phyloP scores from a whole-genome alignment of 2,329 filamentous ascomycete species.

The Trichoderma aggressivum region DNA sequence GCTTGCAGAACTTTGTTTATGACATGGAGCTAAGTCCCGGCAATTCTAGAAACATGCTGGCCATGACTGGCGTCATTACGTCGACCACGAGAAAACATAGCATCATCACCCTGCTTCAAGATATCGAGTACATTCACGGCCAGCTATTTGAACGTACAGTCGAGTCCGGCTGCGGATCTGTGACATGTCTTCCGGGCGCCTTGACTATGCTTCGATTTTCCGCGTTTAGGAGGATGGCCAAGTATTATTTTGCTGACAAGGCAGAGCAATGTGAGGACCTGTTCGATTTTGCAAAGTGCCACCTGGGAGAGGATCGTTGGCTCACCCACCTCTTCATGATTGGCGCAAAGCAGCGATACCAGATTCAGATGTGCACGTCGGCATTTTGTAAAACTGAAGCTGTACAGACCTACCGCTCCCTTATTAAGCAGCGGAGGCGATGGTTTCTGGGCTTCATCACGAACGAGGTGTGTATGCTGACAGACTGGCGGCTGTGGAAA shows the following conservation, averaged over 20 bases:
- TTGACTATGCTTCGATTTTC: conserved; percentile 94
- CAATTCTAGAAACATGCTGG: conserved; percentile 87
- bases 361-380: conserved; percentile 96
- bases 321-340: conserved; percentile 99
- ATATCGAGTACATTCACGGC: conserved; percentile 97
- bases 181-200: conserved; percentile 93
- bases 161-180: conserved; percentile 88
- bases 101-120: conserved; percentile 86
- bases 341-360: conserved; percentile 84
- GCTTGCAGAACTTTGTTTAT: conserved; percentile 96
- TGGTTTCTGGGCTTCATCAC: conserved; percentile 99
- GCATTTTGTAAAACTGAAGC: conserved; percentile 99
- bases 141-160: conserved; percentile 95
- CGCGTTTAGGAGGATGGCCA: conserved; percentile 93
- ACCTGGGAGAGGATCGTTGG: conserved; percentile 94
- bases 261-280: conserved; percentile 92
- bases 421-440: conserved; percentile 89
- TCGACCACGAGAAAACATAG: conserved; percentile 86
- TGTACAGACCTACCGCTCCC: conserved; percentile 78
- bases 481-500: conserved; percentile 86
- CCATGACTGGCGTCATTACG: conserved; percentile 97
- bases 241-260: conserved; percentile 97
- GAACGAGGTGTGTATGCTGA: conserved; percentile 98
- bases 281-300: conserved; percentile 94
- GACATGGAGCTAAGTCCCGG: conserved; percentile 97